Base-by-base conservation (phyloP, 768 basidiomycete species). In the Melanogaster broomeanus region DNA sequence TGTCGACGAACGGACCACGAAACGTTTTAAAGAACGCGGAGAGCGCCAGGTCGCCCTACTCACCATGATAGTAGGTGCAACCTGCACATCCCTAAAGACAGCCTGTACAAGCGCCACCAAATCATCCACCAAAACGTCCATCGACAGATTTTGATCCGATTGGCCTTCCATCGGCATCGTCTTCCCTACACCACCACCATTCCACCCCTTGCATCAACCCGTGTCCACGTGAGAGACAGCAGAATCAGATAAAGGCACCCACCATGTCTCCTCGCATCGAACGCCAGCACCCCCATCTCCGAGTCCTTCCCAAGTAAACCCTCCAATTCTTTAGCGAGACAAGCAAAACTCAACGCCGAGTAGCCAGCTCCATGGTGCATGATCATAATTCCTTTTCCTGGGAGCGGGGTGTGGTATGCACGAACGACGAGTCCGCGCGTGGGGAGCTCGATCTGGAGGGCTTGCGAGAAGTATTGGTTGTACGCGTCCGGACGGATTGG, bases 321-420 rank as follows among this genome's bases (percentile, higher is more conserved):
- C 11, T 65, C 67, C 1, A 98, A 72, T 69, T 90, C 87, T 68
- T 86, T 87, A n/a, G 95, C 93, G 51, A 97, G 77, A 61, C 84
- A 87, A 2, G 97, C 94, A 67, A 96, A 99, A 57, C 83, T 90
- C 54, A 98, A 74, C 0, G 84, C 97, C 0, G 88, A 87, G 64
- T 93, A 93, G 13, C 97, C 97, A 0, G 93, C 96, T 1, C 97
- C 97, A 60, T 99, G 96, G 61, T 97, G 94, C 71, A 91, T 95
- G 6, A 98, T 79, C 66, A 98, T 81, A 3, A 96, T 83, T 0
- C 88, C 85, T 16, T 76, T 77, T 0, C 57, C 61, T 18, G 50
- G 56, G 2, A 93, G 83, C 2, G 88, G 80, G 0, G 91, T 88
- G 65, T 95, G 90, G 70, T 98, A 97, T 10, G 84, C 87, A 27